phyloP scores from a whole-genome alignment of 345 rosid genomes.

The Brassica napus region Da-Ae NC_063444.1:34759501-34760000 shows the following conservation, averaged over 20 bases:
- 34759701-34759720: not conserved
- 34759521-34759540: constrained; percentile 20
- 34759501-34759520: not conserved
- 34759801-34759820: not conserved
- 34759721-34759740: not conserved
- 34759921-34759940: not conserved
- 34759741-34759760: not conserved
- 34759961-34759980: not conserved
- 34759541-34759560: not conserved
- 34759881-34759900: not conserved
- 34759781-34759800: not conserved
- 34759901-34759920: not conserved
- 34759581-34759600: not conserved
- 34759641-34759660: not conserved
- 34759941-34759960: not conserved
- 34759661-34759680: not conserved
- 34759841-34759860: not conserved
- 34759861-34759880: not conserved
- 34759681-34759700: not conserved
- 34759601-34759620: not conserved
- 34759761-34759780: not conserved
- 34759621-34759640: not conserved
- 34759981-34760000: not conserved
- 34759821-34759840: not conserved
- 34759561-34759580: not conserved